Evolutionary conservation across 495 filamentous ascomycete species (phyloP), one percentile per base, ranked within the genome.

Genomic region (Jackrogersella multiformis): DNA sequence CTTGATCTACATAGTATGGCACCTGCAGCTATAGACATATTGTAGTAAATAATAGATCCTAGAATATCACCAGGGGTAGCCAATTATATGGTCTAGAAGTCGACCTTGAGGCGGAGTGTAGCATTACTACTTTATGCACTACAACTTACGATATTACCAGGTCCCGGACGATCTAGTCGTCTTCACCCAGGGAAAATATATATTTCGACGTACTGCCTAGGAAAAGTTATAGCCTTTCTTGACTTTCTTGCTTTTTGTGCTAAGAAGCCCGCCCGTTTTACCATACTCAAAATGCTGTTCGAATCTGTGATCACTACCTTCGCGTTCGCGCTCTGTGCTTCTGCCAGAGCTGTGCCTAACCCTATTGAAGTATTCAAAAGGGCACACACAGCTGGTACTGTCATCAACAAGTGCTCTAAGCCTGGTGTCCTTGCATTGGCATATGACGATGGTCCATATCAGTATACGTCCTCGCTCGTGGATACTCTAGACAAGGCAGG

Each of bases 401-500:
- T 82, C 36, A 78, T 81, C 53, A 76, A 69, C 21, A 73, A 78
- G 44, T 83, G 80, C 74, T 62, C 64, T 52, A 73, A 70, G 57
- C 76, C 80, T 0, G 79, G 79, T 23, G 72, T 79, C 61, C 72
- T 82, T 10, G 77, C 79, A 1, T 66, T 83, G 38, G 92, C 91
- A 0, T 94, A 86, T 73, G 90, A 93, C 55, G 91, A 94, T 69
- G 91, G 91, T 0, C 90, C 91, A 7, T 88, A 86, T 48, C 76
- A 82, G 30, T 75, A 69, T 41, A 77, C 74, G 0, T 73, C 73
- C 2, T 67, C 66, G 4, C 66, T 77, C 0, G 59, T 77, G 7
- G 73, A 77, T 18, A 75, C 64, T 13, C 66, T 77, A 0, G 63
- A 77, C 44, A 64, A 60, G 18, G 78, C 74, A 5, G 76, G 77